Evolutionary conservation across 1,139 yeast species (phyloP), one percentile per base, ranked within the genome.

Genomic region (Kazachstania sp.): DNA sequence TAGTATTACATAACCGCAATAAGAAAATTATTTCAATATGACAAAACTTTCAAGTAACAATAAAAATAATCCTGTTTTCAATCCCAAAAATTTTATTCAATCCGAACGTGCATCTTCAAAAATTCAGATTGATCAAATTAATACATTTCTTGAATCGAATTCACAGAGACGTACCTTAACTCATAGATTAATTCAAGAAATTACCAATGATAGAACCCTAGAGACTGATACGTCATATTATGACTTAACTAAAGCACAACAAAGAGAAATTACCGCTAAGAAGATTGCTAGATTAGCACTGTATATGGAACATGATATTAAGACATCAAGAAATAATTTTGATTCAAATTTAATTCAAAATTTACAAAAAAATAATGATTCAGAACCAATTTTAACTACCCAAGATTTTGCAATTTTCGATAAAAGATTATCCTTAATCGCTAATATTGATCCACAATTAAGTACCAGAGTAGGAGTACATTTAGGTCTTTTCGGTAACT

Each of bases 381-480:
- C 45, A 13, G 49, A 51, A 6, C 50, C 51, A 16, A 52, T 56
- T 18, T 45, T 62, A 35, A 51, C 54, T 2, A 60, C 57, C 37
- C 47, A 49, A 39, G 68, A 72, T 44, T 59, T 66, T 44, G 69
- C 69, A 47, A 70, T 69, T 37, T 73, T 74, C 51, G 69, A 65
- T 52, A 65, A 66, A 53, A 61, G 77, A 48, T 54, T 75, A 43
- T 64, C 73, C 3, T 52, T 72, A 43, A 58, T 73, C n/a, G 71
- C 74, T 9, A 59, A 73, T 48, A 63, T 72, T 54, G 83, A 84
- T 60, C 76, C 85, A 41, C 78, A 81, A 45, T 72, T 81, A 31
- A 73, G 79, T 52, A 86, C 92, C 20, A 74, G 87, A 51, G 65
- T 79, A 41, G 85, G 85, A 44, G 84, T 84, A 47, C 86, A 84